Base-by-base conservation (phyloP, 2,329 filamentous ascomycete genomes). In the Fusarium equiseti region DNA sequence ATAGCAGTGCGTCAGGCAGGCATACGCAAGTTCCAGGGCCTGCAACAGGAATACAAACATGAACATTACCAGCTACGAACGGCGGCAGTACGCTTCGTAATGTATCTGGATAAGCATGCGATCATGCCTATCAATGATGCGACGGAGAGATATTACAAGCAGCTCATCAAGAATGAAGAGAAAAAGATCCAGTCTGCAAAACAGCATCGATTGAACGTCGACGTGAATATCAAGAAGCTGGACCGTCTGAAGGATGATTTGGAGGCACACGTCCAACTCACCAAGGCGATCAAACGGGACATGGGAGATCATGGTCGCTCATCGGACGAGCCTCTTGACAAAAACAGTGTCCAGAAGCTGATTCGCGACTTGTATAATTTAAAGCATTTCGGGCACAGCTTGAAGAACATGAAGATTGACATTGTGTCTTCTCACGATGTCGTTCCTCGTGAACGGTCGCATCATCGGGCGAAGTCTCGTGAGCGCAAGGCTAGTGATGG, bases 201-300 rank as follows among this genome's bases (percentile, higher is more conserved):
- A 22, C n/a, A n/a, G n/a, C n/a, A n/a, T n/a, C n/a, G 12, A 4
- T 12, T 48, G 12, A 54, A 57, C 11, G 27, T 70, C 18, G 48
- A 71, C 8, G 0, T 7, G 3, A 73, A 63, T 6, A 6, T 35
- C 9, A 73, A 58, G 6, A 59, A 55, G 1, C 51, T 74, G n/a
- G n/a, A n/a, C n/a, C n/a, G n/a, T n/a, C n/a, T n/a, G n/a, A n/a
- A n/a, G n/a, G n/a, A n/a, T n/a, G n/a, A n/a, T n/a, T n/a, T n/a
- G n/a, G n/a, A n/a, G n/a, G n/a, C n/a, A n/a, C 3, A 4, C 4
- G n/a, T n/a, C n/a, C n/a, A n/a, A n/a, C n/a, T n/a, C n/a, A n/a
- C n/a, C n/a, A n/a, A n/a, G n/a, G n/a, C n/a, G n/a, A 66, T 73
- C 9, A 38, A 70, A 7, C 29, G 54, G 8, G 68, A 67, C 29